A percentile compares a stretch with the other conserved stretches of the same genome.
Conservation (phyloP, 306 rosid genomes). For the Rosa multiflora region DNA sequence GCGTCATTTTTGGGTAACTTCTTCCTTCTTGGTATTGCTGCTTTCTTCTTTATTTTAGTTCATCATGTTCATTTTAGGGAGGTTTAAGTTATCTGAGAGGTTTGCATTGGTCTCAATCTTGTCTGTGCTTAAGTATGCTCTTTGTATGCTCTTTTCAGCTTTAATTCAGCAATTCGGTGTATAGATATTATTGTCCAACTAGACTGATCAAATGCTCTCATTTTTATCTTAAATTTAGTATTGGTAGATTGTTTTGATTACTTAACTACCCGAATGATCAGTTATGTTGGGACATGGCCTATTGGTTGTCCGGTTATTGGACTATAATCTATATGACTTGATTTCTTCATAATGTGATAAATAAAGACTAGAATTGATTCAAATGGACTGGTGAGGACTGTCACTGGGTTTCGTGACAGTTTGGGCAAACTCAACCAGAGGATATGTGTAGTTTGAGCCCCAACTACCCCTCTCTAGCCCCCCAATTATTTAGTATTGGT, state of each 20-base stretch:
- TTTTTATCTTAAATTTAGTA: neutral
- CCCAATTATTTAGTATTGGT: neutral
- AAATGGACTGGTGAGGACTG: neutral
- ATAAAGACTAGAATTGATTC: neutral
- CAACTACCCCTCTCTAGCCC: neutral
- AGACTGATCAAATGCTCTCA: neutral
- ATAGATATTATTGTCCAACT: neutral
- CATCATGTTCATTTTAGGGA: neutral
- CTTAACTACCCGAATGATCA: neutral
- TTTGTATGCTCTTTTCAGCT: neutral
- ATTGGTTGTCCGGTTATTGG: neutral
- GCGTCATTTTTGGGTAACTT: slow-evolving; percentile 83
- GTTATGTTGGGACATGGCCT: neutral
- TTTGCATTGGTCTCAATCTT: neutral
- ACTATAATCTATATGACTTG: neutral
- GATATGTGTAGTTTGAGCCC: neutral
- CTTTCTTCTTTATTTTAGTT: neutral
- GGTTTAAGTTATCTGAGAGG: neutral
- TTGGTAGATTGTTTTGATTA: neutral
- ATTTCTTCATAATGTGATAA: neutral
- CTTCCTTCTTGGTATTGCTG: neutral
- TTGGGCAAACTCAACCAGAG: neutral
- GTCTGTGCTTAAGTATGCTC: neutral
- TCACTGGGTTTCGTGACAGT: neutral
- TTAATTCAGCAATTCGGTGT: neutral